Conservation (phyloP, 768 basidiomycete species). For the Lactarius sp. region DNA sequence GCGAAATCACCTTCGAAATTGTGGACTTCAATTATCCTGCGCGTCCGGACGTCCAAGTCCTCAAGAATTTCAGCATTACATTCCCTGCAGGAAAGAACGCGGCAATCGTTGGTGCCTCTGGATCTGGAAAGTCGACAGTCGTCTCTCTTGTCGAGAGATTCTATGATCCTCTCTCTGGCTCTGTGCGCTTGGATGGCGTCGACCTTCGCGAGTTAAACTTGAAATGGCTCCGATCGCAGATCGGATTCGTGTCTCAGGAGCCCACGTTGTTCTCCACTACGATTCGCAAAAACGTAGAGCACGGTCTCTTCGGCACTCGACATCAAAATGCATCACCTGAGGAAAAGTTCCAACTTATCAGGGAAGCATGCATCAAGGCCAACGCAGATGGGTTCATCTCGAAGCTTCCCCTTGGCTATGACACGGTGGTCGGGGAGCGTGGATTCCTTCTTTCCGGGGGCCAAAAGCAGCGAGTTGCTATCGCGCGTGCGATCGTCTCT, state of each 20-base stretch:
- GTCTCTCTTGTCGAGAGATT: slow-evolving; percentile 47
- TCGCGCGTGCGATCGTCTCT: slow-evolving; percentile 47
- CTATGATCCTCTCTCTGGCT: slow-evolving; percentile 45
- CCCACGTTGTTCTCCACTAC: slow-evolving; percentile 46
- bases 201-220: slow-evolving; percentile 44
- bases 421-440: slow-evolving; percentile 47
- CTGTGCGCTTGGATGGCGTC: slow-evolving; percentile 42
- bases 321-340: slow-evolving; percentile 39
- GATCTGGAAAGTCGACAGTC: slow-evolving; percentile 39
- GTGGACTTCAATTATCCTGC: slow-evolving; percentile 85
- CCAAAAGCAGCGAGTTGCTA: slow-evolving; percentile 51
- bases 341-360: slow-evolving; percentile 42
- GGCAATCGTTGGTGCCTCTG: slow-evolving; percentile 40
- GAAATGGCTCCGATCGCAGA: slow-evolving; percentile 46
- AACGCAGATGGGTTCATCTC: slow-evolving; percentile 49
- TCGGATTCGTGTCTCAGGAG: slow-evolving; percentile 50
- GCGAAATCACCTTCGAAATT: slow-evolving; percentile 66
- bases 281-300: slow-evolving; percentile 43
- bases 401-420: slow-evolving; percentile 45
- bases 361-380: slow-evolving; percentile 45
- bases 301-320: slow-evolving; percentile 46
- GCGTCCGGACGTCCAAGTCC: slow-evolving; percentile 69
- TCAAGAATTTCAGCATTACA: slow-evolving; percentile 60
- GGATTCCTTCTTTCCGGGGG: slow-evolving; percentile 48
- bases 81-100: slow-evolving; percentile 50